These are phyloP conservation scores for Chiua virens DNA, from an alignment of 768 basidiomycete genomes.

Conservation along the genomic window DNA sequence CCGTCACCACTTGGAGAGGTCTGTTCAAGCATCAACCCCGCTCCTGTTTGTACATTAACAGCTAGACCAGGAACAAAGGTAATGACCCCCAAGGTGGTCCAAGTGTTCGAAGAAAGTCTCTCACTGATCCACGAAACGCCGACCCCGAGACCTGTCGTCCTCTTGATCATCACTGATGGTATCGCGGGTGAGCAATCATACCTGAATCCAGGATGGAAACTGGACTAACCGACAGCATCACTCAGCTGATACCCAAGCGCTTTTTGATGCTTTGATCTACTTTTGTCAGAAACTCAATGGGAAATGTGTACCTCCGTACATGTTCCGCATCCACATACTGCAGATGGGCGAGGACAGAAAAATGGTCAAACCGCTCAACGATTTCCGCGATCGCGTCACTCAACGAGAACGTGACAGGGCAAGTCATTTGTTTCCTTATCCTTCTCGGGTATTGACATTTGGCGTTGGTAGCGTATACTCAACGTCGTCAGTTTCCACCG, in stretches of 20 bases:
- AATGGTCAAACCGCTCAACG: slow-evolving; percentile 20
- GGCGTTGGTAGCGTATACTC: slow-evolving; percentile 13
- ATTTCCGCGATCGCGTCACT: slow-evolving; percentile 20
- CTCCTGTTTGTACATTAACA: neutral
- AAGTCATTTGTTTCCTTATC: neutral
- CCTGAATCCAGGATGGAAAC: neutral
- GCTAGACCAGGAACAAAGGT: slow-evolving; percentile 10
- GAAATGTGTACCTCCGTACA: slow-evolving; percentile 5
- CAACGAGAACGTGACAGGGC: slow-evolving; percentile 15
- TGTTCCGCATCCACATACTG: slow-evolving; percentile 25
- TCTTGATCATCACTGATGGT: slow-evolving; percentile 23
- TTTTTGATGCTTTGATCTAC: slow-evolving; percentile 6
- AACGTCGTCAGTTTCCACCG: slow-evolving; percentile 24
- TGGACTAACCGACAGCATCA: neutral
- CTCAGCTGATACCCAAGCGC: slow-evolving; percentile 14
- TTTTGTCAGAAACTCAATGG: slow-evolving; percentile 12
- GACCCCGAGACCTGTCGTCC: slow-evolving; percentile 5
- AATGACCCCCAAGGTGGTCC: slow-evolving; percentile 16
- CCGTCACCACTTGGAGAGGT: slow-evolving; percentile 19
- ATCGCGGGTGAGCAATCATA: slow-evolving; percentile 12
- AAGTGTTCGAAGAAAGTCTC: slow-evolving; percentile 20
- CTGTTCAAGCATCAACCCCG: neutral
- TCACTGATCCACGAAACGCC: neutral
- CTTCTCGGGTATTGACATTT: neutral
- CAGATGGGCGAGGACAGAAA: slow-evolving; percentile 25